Base-by-base conservation (phyloP, 805 yeast genomes). In the Candida sithepensis region DNA sequence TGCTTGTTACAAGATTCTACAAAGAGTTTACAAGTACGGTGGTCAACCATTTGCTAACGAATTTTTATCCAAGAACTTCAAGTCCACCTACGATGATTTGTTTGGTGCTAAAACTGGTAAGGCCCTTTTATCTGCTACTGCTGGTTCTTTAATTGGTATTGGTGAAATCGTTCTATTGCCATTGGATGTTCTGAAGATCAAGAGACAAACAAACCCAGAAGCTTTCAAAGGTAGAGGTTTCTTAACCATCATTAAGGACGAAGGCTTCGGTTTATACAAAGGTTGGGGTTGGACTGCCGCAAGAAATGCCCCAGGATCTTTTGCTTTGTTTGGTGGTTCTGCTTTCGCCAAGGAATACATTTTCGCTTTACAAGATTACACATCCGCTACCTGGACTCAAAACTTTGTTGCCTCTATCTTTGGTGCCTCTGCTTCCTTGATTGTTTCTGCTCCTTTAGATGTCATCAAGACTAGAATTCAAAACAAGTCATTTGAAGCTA, bases 211-310 rank as follows among this genome's bases (percentile, higher is more conserved):
- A 46, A 94, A 94, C 76, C 99, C 99, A n/a, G 99, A 92, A 71
- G 75, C 98, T n/a, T 94, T 94, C 81, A 85, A 84, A 70, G 99
- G 99, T 59, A 87, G 99, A 75, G 98, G 99, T 10, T 91, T 94
- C 72, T 51, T 91, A 57, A 85, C 79, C 69, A 88, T 94, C 62
- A 66, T 94, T 51, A 64, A 75, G 47, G 99, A 94, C 65, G 99
- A 94, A 72, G 98, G 99, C 18, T 77, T 89, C 50, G 89, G 94
- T 21, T 76, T 94, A 58, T 94, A 94, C 74, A 79, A 97, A 67
- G 99, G 99, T 56, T 91, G 97, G 96, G 98, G 97, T 49, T 94
- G 99, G 99, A 94, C 99, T 50, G 96, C 96, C 58, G 99, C 99
- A 39, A 85, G 99, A 80, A 94, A 94, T 67, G 97, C 98, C 2